Base-by-base conservation (phyloP, 2,329 filamentous ascomycete genomes). In the Fusarium lyarnte region DNA sequence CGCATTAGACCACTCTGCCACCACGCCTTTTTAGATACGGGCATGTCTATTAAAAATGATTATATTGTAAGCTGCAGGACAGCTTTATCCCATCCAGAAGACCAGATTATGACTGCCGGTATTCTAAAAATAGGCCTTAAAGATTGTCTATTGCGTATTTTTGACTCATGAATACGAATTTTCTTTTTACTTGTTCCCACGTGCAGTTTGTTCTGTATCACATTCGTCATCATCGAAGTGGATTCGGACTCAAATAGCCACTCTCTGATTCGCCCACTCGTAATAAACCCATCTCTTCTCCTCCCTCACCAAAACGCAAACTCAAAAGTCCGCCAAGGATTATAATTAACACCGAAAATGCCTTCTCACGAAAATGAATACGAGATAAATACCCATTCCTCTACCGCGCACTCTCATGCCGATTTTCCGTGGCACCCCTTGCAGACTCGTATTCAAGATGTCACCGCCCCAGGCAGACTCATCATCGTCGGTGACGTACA, bases 401-500 rank as follows among this genome's bases (percentile, higher is more conserved):
- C 33, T 3, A 36, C 14, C 8, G 27, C 8, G 35, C 8, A 16
- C 16, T 52, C 19, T 21, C 13, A 13, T 4, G n/a, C 58, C 21
- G 29, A 21, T 3, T 7, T 31, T 21, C 21, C 57, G 5, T 47
- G 66, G 53, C 9, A 71, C 19, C 49, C 38, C 6, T 33, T 73
- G 9, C 38, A 39, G 14, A 41, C n/a, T 16, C 41, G 54, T 10
- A 38, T 73, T 9, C 41, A 47, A 12, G 39, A 63, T 27, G 33
- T 64, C 4, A 25, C 67, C 16, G 17, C 29, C 9, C 58, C 14
- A 51, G 57, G 54, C 23, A 71, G 69, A 38, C 36, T 77, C 2
- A 43, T 98, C n/a, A 86, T 97, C 62, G 86, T 98, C 33, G 95
- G 95, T 51, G 95, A 98, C 82, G 93, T 97, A 3, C 95, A 98